A percentile compares a stretch with the other conserved stretches of the same genome.
Conservation (phyloP, 2,329 filamentous ascomycete genomes). For the Neophaeococcomyces aloes region DNA sequence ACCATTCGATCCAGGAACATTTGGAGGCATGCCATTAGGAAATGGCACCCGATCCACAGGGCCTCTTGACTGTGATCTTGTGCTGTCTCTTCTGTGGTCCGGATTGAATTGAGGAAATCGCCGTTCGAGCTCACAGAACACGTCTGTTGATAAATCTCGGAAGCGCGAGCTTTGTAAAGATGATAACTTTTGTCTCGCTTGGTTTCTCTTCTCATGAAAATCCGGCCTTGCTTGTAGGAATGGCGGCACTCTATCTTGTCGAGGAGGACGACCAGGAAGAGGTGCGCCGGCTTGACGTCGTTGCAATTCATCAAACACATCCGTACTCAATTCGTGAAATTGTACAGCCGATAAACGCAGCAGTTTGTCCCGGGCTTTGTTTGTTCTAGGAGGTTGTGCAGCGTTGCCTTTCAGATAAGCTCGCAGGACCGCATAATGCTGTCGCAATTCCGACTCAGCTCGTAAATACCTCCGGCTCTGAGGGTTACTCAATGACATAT, state of each 20-base stretch:
- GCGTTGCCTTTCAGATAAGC: slow-evolving; percentile 51
- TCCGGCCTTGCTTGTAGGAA: slow-evolving; percentile 74
- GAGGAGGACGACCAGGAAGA: slow-evolving; percentile 28
- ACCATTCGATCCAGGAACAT: slow-evolving; percentile 37
- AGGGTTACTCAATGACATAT: slow-evolving; percentile 58
- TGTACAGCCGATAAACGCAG: slow-evolving; percentile 80
- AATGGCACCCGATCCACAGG: slow-evolving; percentile 46
- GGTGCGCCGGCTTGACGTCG: slow-evolving; percentile 62
- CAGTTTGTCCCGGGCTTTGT: slow-evolving; percentile 89
- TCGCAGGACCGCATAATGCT: slow-evolving; percentile 74
- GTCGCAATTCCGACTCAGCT: slow-evolving; percentile 60
- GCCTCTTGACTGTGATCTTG: slow-evolving; percentile 50
- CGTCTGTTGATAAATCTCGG: slow-evolving; percentile 84
- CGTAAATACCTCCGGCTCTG: slow-evolving; percentile 49
- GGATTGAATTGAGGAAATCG: slow-evolving; percentile 72
- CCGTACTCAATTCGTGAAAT: slow-evolving; percentile 94
- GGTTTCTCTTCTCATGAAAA: slow-evolving; percentile 95
- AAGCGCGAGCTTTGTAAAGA: slow-evolving; percentile 81
- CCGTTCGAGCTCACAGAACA: slow-evolving; percentile 88
- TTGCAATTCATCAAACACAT: slow-evolving; percentile 90
- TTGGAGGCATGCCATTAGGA: slow-evolving; percentile 41
- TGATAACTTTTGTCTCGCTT: slow-evolving; percentile 89
- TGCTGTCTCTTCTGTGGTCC: slow-evolving; percentile 61
- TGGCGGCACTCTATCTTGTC: slow-evolving; percentile 45
- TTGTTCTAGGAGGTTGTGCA: slow-evolving; percentile 40